Percentiles rank a stretch among this genome's conserved stretches.
These are phyloP conservation scores for Entomortierella chlamydospora DNA, from an alignment of 192 early-diverging fungal species.

Conservation along the genomic window DNA sequence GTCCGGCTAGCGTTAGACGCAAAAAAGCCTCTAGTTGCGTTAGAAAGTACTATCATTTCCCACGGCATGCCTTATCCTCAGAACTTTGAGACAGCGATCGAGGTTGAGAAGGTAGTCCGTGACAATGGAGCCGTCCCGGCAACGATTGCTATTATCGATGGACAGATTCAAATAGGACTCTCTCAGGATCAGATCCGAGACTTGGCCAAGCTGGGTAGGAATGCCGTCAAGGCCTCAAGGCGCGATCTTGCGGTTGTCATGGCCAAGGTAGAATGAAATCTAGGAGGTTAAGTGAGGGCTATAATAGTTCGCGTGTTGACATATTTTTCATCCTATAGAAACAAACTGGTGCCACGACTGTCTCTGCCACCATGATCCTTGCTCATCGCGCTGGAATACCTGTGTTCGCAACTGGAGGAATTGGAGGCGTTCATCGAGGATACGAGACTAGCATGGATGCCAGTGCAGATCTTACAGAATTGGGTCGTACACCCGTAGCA, in stretches of 20 bases:
- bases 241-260: constrained; percentile 86
- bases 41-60: constrained; percentile 96
- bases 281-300: background rate
- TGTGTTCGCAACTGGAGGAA: constrained; percentile 97
- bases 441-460: constrained; percentile 86
- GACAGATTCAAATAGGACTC: constrained; percentile 85
- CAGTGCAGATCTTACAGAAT: constrained; percentile 92
- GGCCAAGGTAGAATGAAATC: constrained; percentile 59
- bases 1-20: constrained; percentile 70
- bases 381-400: constrained; percentile 88
- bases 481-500: constrained; percentile 90
- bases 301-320: background rate
- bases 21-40: constrained; percentile 83
- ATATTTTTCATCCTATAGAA: constrained; percentile 36
- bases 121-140: constrained; percentile 84
- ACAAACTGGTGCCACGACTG: constrained; percentile 89
- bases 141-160: constrained; percentile 91
- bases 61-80: constrained; percentile 97
- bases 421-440: constrained; percentile 95
- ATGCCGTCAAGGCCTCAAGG: constrained; percentile 84
- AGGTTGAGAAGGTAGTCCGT: constrained; percentile 82
- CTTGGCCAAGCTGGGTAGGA: constrained; percentile 69
- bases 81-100: constrained; percentile 87
- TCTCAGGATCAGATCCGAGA: constrained; percentile 66
- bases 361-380: constrained; percentile 90